phyloP scores from a whole-genome alignment of 495 filamentous ascomycete genomes.

The Parathielavia hyrcaniae region DNA sequence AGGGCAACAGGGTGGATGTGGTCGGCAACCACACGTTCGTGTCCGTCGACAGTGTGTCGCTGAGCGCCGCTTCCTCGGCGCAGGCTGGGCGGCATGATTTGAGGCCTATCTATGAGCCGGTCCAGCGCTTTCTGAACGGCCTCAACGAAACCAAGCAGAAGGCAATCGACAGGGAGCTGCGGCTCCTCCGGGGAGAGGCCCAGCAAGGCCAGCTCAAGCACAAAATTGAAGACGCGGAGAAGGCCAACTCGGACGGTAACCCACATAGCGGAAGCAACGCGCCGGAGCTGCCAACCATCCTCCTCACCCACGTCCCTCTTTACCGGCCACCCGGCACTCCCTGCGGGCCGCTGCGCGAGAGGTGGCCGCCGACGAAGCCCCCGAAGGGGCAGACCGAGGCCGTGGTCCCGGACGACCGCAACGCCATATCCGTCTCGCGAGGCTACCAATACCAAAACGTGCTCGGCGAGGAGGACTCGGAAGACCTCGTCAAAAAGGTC shows the following conservation, averaged over 20 bases:
- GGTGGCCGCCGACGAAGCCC: constrained; percentile 60
- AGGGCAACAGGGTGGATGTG: constrained; percentile 78
- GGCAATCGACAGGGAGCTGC: constrained; percentile 51
- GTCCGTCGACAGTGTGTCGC: constrained; percentile 77
- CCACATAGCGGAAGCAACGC: constrained; percentile 36
- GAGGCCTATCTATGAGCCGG: constrained; percentile 62
- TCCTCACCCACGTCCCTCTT: constrained; percentile 87
- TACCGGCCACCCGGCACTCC: constrained; percentile 74
- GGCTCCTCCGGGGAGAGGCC: constrained; percentile 44
- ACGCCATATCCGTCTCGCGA: constrained; percentile 63
- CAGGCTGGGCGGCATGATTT: constrained; percentile 44
- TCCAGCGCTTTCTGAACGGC: constrained; percentile 66
- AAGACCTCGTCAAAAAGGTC: constrained; percentile 61
- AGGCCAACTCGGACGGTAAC: constrained; percentile 36
- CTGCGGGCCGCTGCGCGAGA: constrained; percentile 85
- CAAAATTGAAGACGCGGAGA: constrained; percentile 44
- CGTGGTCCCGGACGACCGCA: constrained; percentile 62
- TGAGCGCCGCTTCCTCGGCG: constrained; percentile 58
- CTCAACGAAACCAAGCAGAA: constrained; percentile 48
- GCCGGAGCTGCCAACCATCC: constrained; percentile 67
- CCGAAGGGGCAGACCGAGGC: constrained; percentile 49
- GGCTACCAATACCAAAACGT: constrained; percentile 99
- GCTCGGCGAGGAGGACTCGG: constrained; percentile 64
- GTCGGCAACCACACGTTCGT: constrained; percentile 95
- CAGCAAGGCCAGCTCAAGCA: constrained; percentile 49